phyloP scores from a whole-genome alignment of 1,284 basidiomycete genomes.

The Pseudozyma hubeiensis region DNA sequence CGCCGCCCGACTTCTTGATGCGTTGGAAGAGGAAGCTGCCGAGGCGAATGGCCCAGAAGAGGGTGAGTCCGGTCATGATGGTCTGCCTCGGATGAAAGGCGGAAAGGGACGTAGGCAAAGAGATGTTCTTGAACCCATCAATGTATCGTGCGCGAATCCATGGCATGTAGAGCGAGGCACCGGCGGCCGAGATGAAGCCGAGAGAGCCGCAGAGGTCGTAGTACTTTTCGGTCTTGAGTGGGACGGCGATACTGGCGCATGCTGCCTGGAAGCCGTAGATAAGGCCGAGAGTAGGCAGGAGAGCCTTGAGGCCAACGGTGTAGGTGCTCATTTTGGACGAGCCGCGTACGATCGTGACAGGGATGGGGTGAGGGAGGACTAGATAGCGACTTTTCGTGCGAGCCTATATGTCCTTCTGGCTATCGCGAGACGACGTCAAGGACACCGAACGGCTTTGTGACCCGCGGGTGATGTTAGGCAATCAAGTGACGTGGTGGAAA shows the following conservation, averaged over 20 bases:
- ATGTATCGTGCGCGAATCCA: constrained; percentile 44
- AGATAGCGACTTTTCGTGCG: background rate
- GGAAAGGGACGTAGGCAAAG: constrained; percentile 55
- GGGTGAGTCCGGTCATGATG: constrained; percentile 73
- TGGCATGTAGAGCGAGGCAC: constrained; percentile 75
- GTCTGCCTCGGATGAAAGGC: constrained; percentile 76
- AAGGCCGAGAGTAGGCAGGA: constrained; percentile 54
- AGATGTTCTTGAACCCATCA: constrained; percentile 45
- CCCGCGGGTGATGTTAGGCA: too few relatives aligned
- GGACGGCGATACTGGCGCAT: constrained; percentile 48
- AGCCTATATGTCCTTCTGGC: too few relatives aligned
- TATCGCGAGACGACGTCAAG: too few relatives aligned
- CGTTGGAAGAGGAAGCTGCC: constrained; percentile 76
- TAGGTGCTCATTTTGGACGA: constrained; percentile 38
- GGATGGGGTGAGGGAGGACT: background rate
- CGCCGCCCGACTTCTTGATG: constrained; percentile 73
- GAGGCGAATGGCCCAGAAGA: constrained; percentile 76
- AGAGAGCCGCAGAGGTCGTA: constrained; percentile 72
- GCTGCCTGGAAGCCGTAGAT: constrained; percentile 60
- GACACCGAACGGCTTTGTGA: too few relatives aligned
- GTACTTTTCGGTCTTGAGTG: constrained; percentile 59
- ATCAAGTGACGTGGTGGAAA: too few relatives aligned
- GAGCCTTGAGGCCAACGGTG: constrained; percentile 49
- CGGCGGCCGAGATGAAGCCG: constrained; percentile 77
- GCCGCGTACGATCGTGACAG: background rate